A percentile compares a stretch with the other conserved stretches of the same genome.
phyloP scores from a whole-genome alignment of 345 rosid species.

The Eutrema heterophyllum region DNA sequence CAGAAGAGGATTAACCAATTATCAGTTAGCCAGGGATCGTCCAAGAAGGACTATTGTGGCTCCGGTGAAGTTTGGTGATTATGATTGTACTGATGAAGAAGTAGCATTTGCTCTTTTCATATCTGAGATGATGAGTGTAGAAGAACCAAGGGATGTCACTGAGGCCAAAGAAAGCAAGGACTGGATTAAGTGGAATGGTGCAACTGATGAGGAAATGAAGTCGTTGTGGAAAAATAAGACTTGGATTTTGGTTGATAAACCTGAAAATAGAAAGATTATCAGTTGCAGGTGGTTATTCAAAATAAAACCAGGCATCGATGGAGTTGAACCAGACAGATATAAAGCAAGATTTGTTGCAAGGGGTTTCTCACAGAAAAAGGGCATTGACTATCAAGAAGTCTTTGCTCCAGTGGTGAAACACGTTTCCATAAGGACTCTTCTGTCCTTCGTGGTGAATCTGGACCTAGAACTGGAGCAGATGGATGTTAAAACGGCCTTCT shows the following conservation, averaged over 20 bases:
- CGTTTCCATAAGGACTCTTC: accelerated
- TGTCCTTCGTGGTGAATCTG: background rate
- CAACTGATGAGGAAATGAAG: background rate
- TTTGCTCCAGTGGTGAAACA: no score
- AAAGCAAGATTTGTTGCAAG: background rate
- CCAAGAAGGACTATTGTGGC: no score
- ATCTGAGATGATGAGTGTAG: background rate
- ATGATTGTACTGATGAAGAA: no score
- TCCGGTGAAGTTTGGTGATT: no score
- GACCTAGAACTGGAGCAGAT: background rate
- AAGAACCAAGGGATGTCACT: background rate
- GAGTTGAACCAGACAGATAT: no score
- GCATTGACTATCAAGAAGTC: background rate
- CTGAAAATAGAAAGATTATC: background rate
- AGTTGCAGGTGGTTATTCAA: background rate
- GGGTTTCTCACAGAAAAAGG: background rate
- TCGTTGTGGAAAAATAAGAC: background rate
- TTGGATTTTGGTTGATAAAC: background rate
- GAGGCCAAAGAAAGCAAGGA: background rate
- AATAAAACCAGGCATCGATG: background rate
- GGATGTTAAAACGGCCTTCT: background rate
- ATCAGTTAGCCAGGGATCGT: no score
- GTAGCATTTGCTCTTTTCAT: no score
- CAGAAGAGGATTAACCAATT: no score
- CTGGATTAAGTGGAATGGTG: background rate